Conservation (phyloP, 495 filamentous ascomycete species). For the Aspergillus steynii region DNA sequence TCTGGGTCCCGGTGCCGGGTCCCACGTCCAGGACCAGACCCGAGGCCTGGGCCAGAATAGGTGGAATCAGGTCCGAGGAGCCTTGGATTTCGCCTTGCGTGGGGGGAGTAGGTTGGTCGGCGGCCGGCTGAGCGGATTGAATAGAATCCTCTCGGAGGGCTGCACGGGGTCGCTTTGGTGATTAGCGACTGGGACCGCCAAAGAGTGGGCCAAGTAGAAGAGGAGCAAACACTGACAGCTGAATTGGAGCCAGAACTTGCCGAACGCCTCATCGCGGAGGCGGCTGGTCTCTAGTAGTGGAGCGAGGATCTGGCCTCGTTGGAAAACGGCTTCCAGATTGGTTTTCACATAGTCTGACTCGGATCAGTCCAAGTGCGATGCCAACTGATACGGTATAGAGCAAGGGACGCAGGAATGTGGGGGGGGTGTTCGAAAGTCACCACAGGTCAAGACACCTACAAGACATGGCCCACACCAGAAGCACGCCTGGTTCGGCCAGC, state of each 20-base stretch:
- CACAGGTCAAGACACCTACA: slow-evolving; percentile 27
- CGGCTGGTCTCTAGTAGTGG: slow-evolving; percentile 32
- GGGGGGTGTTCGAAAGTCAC: neutral
- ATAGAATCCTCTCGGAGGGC: neutral
- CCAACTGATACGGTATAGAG: slow-evolving; percentile 2
- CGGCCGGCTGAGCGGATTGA: slow-evolving; percentile 3
- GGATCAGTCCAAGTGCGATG: neutral
- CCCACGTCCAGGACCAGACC: slow-evolving; percentile 52
- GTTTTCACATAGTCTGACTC: slow-evolving; percentile 34
- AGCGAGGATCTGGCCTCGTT: slow-evolving; percentile 38
- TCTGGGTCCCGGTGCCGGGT: slow-evolving; percentile 51
- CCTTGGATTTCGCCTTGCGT: slow-evolving; percentile 12
- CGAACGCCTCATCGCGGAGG: slow-evolving; percentile 46
- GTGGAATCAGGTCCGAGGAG: slow-evolving; percentile 41
- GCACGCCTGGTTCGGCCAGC: slow-evolving; percentile 31
- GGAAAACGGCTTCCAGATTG: slow-evolving; percentile 35
- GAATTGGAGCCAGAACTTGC: slow-evolving; percentile 45
- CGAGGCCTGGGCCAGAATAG: slow-evolving; percentile 32
- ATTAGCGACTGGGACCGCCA: neutral
- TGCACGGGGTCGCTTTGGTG: neutral
- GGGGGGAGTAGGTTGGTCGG: slow-evolving; percentile 11
- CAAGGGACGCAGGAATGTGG: neutral
- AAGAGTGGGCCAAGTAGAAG: neutral
- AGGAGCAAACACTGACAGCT: slow-evolving; percentile 25
- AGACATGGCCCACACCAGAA: slow-evolving; percentile 34